Evolutionary conservation across 192 early-diverging fungal genomes (phyloP), one percentile per base, ranked within the genome.

Genomic region (Backusella mclennaniae): DNA sequence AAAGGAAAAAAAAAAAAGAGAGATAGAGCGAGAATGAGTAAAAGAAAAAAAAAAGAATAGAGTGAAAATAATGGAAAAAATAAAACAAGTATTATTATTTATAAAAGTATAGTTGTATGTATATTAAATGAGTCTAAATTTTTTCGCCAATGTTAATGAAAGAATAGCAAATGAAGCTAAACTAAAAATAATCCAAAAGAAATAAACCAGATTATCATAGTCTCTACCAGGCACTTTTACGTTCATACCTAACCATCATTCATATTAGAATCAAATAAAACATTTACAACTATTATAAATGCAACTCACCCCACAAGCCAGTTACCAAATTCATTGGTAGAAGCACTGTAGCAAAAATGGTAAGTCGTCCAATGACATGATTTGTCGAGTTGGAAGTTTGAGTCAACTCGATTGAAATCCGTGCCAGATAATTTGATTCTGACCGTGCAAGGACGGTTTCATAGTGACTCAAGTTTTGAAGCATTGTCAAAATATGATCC

Each of bases 241-340:
- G 36, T 80, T 80, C 78, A 80, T 80, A 21, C 80, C 80, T 59
- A 41, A 41, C 11, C 23, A 36, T 31, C 14, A 44, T 21, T 41
- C 8, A 35, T 31, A 42, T 35, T 11, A 73, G 35, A 49, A 73
- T 31, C 8, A 53, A 35, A 38, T 21, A 35, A 68, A 15, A 4
- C 26, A 26, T 26, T 26, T 6, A 31, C 31, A 35, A 39, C 14
- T 23, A 35, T 7, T 38, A 39, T 21, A 41, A 71, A 21, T 42
- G 46, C 19, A n/a, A 89, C 84, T 14, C 42, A 67, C 90, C 90
- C 86, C 85, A 89, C 71, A 91, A 81, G 21, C 95, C 96, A 0
- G 97, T 96, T 33, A 97, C 87, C 71, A 98, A 81, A 74, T 96
- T 97, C 82, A 98, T 86, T n/a, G 97, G 97, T 46, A 97, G 86